phyloP scores from a whole-genome alignment of 305 asterid species.

The Solanum hybrid region DNA sequence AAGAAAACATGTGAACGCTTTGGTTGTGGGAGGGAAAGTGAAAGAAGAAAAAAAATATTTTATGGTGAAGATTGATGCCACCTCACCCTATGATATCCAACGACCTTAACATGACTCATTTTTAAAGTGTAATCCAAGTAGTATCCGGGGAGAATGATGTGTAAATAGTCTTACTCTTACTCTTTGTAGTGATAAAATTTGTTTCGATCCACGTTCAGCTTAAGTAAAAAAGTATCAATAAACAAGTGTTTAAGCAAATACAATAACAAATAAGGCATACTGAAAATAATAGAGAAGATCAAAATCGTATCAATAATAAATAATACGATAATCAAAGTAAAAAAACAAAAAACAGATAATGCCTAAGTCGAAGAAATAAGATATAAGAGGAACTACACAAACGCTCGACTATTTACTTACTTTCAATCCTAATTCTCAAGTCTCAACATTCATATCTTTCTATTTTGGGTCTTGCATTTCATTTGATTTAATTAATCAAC shows the following conservation, averaged over 20 bases:
- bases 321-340: not conserved
- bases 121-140: not conserved
- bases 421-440: not conserved
- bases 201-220: too few relatives aligned
- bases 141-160: too few relatives aligned
- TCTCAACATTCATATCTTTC: not conserved
- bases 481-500: too few relatives aligned
- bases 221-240: not conserved
- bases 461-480: not conserved
- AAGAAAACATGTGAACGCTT: not conserved
- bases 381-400: not conserved
- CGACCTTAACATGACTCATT: not conserved
- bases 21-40: not conserved
- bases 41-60: not conserved
- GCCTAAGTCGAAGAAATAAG: not conserved
- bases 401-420: not conserved
- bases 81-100: not conserved
- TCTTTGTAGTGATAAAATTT: not conserved
- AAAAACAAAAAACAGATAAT: too few relatives aligned
- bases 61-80: not conserved
- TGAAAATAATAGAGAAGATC: not conserved
- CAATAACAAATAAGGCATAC: not conserved
- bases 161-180: not conserved
- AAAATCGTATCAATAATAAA: too few relatives aligned
- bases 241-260: not conserved